These are phyloP conservation scores for Apiospora phragmitis DNA, from an alignment of 2,329 filamentous ascomycete species.

Conservation along the genomic window DNA sequence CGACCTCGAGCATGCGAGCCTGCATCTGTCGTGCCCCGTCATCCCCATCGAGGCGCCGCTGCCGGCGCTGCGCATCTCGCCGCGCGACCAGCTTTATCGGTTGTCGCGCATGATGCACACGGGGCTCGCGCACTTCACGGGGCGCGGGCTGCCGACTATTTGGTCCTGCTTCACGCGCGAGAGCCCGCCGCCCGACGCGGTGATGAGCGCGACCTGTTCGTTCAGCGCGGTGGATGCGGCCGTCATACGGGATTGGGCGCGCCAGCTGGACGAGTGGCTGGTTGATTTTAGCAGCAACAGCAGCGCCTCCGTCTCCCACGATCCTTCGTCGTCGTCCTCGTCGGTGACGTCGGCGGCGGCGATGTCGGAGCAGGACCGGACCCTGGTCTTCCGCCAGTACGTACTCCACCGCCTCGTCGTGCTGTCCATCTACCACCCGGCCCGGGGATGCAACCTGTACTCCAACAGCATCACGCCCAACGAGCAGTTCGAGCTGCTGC, in stretches of 20 bases:
- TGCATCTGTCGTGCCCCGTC: conserved; percentile 41
- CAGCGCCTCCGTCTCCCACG: not conserved
- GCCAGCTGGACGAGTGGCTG: conserved; percentile 43
- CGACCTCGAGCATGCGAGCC: conserved; percentile 44
- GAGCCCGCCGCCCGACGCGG: conserved; percentile 14
- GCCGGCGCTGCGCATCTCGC: conserved; percentile 35
- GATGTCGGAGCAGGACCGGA: conserved; percentile 32
- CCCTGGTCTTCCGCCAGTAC: conserved; percentile 41
- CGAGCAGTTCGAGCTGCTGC: conserved; percentile 41
- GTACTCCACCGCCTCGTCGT: conserved; percentile 42
- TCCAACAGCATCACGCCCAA: conserved; percentile 37
- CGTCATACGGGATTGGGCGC: conserved; percentile 43
- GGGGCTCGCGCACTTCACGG: conserved; percentile 42
- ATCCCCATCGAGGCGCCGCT: conserved; percentile 41
- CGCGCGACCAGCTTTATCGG: conserved; percentile 41
- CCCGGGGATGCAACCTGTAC: conserved; percentile 39
- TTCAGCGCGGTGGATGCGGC: conserved; percentile 41
- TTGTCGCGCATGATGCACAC: conserved; percentile 47
- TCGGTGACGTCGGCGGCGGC: conserved; percentile 19
- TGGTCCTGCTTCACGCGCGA: conserved; percentile 40
- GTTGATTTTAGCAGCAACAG: conserved; percentile 35
- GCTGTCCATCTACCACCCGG: conserved; percentile 44
- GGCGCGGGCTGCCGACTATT: conserved; percentile 41
- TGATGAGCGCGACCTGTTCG: conserved; percentile 23
- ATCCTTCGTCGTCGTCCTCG: conserved; percentile 14